These are phyloP conservation scores for Beauveria varroae DNA, from an alignment of 2,329 filamentous ascomycete species.

Conservation along the genomic window DNA sequence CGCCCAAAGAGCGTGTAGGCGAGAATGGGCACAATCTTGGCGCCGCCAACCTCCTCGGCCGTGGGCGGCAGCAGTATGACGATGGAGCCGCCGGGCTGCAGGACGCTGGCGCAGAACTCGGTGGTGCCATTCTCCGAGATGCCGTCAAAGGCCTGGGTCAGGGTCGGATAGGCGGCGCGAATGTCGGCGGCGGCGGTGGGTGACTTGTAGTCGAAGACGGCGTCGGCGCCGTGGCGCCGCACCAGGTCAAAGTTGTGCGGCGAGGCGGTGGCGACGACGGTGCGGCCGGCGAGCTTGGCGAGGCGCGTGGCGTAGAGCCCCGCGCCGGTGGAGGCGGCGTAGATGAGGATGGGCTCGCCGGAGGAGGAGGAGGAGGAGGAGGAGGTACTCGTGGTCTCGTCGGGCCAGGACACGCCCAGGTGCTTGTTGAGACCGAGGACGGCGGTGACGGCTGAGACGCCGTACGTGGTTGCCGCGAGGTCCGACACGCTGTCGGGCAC, in stretches of 20 bases:
- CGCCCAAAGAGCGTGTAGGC: conserved; percentile 19
- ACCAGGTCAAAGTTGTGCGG: conserved; percentile 33
- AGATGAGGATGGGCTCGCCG: conserved; percentile 29
- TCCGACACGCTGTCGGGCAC: conserved; percentile 17
- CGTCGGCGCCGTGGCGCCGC: conserved; percentile 34
- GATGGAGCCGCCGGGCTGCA: conserved; percentile 22
- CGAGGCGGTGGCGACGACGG: conserved; percentile 36
- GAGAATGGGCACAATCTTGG: conserved; percentile 18
- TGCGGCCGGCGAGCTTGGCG: conserved; percentile 32
- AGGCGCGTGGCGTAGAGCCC: conserved; percentile 40
- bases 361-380: background rate
- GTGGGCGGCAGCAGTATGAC: conserved; percentile 19
- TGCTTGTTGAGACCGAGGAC: conserved; percentile 18
- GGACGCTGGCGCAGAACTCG: conserved; percentile 20
- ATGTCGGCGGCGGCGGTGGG: conserved; percentile 15
- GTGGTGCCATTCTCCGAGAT: conserved; percentile 24
- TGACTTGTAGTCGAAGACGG: conserved; percentile 34
- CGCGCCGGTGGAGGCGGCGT: conserved; percentile 41
- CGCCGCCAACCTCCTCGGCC: conserved; percentile 15
- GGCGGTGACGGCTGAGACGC: conserved; percentile 20
- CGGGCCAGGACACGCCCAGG: conserved; percentile 17
- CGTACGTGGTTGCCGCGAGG: conserved; percentile 22
- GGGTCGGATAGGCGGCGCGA: conserved; percentile 17
- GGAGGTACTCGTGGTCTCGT: conserved; percentile 6
- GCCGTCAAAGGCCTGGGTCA: conserved; percentile 24